Percentiles rank a stretch among this genome's conserved stretches.
Conservation (phyloP, 306 rosid genomes). For the Prunus mongolica region DNA sequence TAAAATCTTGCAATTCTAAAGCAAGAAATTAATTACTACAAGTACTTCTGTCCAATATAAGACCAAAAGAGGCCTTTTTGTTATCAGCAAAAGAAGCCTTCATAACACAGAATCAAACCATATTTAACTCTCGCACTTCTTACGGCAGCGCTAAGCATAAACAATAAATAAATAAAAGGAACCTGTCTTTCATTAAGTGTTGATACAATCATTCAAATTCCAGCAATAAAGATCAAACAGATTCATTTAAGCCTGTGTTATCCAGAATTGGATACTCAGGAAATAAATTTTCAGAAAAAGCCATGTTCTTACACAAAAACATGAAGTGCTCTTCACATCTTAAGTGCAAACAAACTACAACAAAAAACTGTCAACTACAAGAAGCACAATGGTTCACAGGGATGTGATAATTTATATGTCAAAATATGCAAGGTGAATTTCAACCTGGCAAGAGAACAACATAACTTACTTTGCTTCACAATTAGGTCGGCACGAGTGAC, state of each 20-base stretch:
- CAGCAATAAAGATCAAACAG: not conserved
- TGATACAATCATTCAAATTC: not conserved
- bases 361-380: not conserved
- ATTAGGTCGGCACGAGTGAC: conserved; percentile 97
- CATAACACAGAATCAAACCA: not conserved
- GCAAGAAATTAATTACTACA: not conserved
- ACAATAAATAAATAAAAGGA: not conserved
- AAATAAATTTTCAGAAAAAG: not conserved
- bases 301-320: not conserved
- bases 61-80: not conserved
- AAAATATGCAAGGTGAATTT: not conserved
- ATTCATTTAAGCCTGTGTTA: too few relatives aligned
- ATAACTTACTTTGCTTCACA: conserved; percentile 95
- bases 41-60: not conserved
- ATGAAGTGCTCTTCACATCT: conserved; percentile 1
- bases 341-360: not conserved
- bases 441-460: not conserved
- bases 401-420: not conserved
- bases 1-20: not conserved
- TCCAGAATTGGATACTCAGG: too few relatives aligned
- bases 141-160: not conserved
- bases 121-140: not conserved
- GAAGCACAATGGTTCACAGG: not conserved
- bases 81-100: not conserved
- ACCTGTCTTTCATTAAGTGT: not conserved